Base-by-base conservation (phyloP, 352 stramenopile genomes). In the Globisporangium canariense region DNA sequence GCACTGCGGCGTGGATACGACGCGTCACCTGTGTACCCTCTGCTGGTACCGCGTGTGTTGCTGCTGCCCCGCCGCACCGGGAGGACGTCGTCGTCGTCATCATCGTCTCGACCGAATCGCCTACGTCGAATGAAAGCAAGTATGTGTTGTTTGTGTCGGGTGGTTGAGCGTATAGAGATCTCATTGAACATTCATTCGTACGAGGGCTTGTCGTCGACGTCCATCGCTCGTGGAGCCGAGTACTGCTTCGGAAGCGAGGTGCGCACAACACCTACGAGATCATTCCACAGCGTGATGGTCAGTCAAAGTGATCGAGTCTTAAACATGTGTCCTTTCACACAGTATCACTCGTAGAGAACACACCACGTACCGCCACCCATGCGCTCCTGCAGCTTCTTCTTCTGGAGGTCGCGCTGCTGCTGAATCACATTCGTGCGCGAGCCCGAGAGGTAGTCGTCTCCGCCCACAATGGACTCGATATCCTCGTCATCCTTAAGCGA, bases 371-470 rank as follows among this genome's bases (percentile, higher is more conserved):
- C 83, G 66, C 78, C 83, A 52, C 79, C 86, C 81, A 93, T 89
- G 59, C 86, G 80, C 43, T 91, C 84, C 49, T 94, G 86, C 0
- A 94, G 76, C 65, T 93, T 94, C 65, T 93, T 94, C 74, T 92
- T 94, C 70, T 94, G 86, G 20, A 93, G 64, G 32, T 94, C 86
- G 2, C 84, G 83, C 61, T 94, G 86, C 65, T 94, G 86, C 65
- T 94, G 83, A 56, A 94, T 93, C 20, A 93, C 86, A 57, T 58
- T 89, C 10, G 82, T 90, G 34, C 86, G 78, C 18, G 83, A 87
- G 28, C 82, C 86, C 0, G 75, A 79, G 14, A 89, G 54, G 65
- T 83, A 90, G 49, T 90, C 78, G 18, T 69, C 65, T 4, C 78
- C 78, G 38, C 77, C 74, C 10, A 76, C 74, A 11, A 81, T 74